These are phyloP conservation scores for Diaporthe humulicola DNA, from an alignment of 2,329 filamentous ascomycete species.

Conservation along the genomic window DNA sequence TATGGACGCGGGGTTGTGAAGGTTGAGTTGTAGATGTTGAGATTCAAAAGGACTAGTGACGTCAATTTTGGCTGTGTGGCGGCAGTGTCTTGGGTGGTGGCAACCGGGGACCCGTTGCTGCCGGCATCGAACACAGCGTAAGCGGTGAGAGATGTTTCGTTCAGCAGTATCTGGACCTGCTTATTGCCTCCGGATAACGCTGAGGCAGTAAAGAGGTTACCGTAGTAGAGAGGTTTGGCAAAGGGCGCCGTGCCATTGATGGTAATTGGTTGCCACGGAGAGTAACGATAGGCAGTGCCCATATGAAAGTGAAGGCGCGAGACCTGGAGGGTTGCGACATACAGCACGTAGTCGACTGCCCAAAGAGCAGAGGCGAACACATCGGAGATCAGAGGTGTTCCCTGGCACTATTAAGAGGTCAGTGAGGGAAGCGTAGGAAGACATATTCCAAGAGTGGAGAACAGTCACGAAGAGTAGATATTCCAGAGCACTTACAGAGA, in stretches of 20 bases:
- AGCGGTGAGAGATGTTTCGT: constrained; percentile 26
- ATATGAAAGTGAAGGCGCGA: constrained; percentile 28
- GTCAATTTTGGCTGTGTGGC: not conserved
- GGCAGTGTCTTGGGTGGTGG: not conserved
- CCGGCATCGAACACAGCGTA: constrained; percentile 25
- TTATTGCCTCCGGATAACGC: constrained; percentile 38
- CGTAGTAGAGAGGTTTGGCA: constrained; percentile 44
- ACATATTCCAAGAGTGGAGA: not conserved
- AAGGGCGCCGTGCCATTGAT: constrained; percentile 35
- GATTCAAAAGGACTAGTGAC: constrained; percentile 23
- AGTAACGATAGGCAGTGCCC: constrained; percentile 44
- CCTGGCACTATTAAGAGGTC: constrained; percentile 8
- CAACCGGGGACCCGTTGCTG: not conserved
- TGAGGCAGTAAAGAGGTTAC: constrained; percentile 40
- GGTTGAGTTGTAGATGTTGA: constrained; percentile 27
- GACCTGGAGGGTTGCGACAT: constrained; percentile 26
- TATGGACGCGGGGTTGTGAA: constrained; percentile 9
- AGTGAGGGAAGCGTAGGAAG: not conserved
- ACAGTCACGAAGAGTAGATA: not conserved
- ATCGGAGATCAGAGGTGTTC: not conserved
- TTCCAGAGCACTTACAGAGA: constrained; percentile 2
- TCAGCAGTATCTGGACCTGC: constrained; percentile 27
- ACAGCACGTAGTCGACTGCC: constrained; percentile 33
- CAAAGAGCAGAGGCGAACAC: constrained; percentile 28
- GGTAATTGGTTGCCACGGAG: constrained; percentile 43